Conservation (phyloP, 2,329 filamentous ascomycete species). For the Xylariales sp. region DNA sequence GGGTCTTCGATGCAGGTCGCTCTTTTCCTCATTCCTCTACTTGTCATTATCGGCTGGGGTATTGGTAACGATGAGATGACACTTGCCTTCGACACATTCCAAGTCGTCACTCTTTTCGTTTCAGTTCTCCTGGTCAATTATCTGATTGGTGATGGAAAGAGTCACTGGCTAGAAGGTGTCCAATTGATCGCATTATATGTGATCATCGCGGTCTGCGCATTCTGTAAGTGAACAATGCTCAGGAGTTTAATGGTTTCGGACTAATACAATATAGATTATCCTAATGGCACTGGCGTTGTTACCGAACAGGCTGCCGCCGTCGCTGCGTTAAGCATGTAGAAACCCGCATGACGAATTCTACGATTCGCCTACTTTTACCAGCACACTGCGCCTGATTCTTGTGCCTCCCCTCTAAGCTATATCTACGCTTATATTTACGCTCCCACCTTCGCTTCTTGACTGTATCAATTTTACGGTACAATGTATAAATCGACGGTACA, state of each 20-base stretch:
- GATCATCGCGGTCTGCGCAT: slow-evolving; percentile 79
- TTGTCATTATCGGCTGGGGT: slow-evolving; percentile 83
- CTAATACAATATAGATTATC: slow-evolving; percentile 36
- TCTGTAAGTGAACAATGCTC: slow-evolving; percentile 60
- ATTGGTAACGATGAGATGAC: slow-evolving; percentile 79
- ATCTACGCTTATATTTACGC: background rate
- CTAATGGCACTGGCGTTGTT: slow-evolving; percentile 34
- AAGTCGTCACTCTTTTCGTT: slow-evolving; percentile 86
- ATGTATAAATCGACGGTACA: slow-evolving; percentile 16
- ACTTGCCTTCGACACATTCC: slow-evolving; percentile 87
- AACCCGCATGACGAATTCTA: background rate
- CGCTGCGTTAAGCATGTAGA: slow-evolving; percentile 3
- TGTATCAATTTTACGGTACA: slow-evolving; percentile 21
- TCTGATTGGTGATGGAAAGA: slow-evolving; percentile 83
- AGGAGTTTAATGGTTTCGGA: background rate
- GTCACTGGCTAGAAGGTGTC: slow-evolving; percentile 83
- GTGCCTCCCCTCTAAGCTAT: background rate
- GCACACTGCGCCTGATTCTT: background rate
- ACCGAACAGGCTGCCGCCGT: background rate
- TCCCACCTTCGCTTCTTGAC: slow-evolving; percentile 8
- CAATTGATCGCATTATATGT: slow-evolving; percentile 81
- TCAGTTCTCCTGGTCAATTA: slow-evolving; percentile 88
- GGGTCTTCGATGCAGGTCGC: slow-evolving; percentile 85
- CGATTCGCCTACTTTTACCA: background rate
- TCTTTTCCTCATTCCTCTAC: slow-evolving; percentile 80